Conservation (phyloP, 768 basidiomycete species). For the Collybiopsis confluens region DNA sequence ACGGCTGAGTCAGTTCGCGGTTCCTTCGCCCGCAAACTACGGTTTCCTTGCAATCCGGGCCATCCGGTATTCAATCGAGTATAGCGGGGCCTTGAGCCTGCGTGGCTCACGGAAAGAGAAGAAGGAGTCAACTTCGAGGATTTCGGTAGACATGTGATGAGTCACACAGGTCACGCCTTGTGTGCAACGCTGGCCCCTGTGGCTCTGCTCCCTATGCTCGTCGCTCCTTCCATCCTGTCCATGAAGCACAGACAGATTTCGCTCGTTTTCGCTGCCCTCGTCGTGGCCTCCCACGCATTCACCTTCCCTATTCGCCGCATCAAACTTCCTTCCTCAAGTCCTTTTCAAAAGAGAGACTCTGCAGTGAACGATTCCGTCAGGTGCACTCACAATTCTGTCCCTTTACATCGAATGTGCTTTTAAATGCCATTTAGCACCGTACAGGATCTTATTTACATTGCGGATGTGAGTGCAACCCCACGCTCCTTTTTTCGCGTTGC, state of each 20-base stretch:
- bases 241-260: slow-evolving; percentile 39
- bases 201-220: background rate
- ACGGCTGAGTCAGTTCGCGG: background rate
- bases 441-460: slow-evolving; percentile 75
- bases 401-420: slow-evolving; percentile 39
- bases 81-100: too few species aligned
- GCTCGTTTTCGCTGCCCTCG: slow-evolving; percentile 33
- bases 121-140: too few species aligned
- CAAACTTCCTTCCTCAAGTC: slow-evolving; percentile 26
- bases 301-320: slow-evolving; percentile 44
- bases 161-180: too few species aligned
- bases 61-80: too few species aligned
- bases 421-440: slow-evolving; percentile 46
- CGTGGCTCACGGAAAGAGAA: too few species aligned
- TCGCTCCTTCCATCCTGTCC: slow-evolving; percentile 19
- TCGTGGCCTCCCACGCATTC: slow-evolving; percentile 38
- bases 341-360: slow-evolving; percentile 29
- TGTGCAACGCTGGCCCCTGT: too few species aligned
- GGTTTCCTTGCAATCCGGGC: too few species aligned
- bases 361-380: slow-evolving; percentile 21
- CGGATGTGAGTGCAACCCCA: slow-evolving; percentile 49
- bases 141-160: too few species aligned
- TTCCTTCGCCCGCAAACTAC: too few species aligned
- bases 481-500: slow-evolving; percentile 3
- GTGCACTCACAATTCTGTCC: slow-evolving; percentile 21